Evolutionary conservation across 2,329 filamentous ascomycete species (phyloP).

Genomic region (Rachicladosporium sp.): DNA sequence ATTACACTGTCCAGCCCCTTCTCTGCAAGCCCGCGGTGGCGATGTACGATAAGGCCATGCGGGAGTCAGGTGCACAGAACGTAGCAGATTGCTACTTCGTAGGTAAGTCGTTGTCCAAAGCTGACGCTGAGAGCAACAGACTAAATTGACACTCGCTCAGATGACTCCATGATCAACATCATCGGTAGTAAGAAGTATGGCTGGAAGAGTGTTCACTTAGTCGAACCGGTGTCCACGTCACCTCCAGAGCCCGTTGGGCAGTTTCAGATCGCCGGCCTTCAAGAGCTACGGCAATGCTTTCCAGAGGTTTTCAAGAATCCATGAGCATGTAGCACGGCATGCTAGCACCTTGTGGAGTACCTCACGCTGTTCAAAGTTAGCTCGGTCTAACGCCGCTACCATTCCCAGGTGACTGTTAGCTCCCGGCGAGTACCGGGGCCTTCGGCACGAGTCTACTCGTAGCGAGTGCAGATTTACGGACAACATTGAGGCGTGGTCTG

Average conservation of each 20-base stretch:
- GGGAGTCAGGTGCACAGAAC: conserved; percentile 59
- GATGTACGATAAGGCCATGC: conserved; percentile 85
- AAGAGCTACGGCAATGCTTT: conserved; percentile 64
- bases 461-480: too few relatives aligned
- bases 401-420: too few relatives aligned
- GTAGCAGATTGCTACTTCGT: conserved; percentile 79
- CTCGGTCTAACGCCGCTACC: too few relatives aligned
- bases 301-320: conserved; percentile 67
- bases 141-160: too few relatives aligned
- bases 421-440: too few relatives aligned
- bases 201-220: conserved; percentile 76
- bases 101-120: too few relatives aligned
- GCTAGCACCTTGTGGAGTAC: too few relatives aligned
- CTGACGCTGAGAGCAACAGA: too few relatives aligned
- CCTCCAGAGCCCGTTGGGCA: conserved; percentile 50
- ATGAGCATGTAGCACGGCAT: conserved; percentile 4
- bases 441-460: too few relatives aligned
- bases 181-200: conserved; percentile 63
- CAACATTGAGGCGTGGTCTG: too few relatives aligned
- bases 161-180: conserved; percentile 77
- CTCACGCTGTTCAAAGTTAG: too few relatives aligned
- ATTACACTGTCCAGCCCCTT: conserved; percentile 63
- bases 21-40: conserved; percentile 75
- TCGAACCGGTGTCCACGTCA: conserved; percentile 60
- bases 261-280: conserved; percentile 61